Percentiles rank a stretch among this genome's conserved stretches.
Evolutionary conservation across 768 basidiomycete genomes (phyloP).

Genomic region (Pleurotus eryngii): DNA sequence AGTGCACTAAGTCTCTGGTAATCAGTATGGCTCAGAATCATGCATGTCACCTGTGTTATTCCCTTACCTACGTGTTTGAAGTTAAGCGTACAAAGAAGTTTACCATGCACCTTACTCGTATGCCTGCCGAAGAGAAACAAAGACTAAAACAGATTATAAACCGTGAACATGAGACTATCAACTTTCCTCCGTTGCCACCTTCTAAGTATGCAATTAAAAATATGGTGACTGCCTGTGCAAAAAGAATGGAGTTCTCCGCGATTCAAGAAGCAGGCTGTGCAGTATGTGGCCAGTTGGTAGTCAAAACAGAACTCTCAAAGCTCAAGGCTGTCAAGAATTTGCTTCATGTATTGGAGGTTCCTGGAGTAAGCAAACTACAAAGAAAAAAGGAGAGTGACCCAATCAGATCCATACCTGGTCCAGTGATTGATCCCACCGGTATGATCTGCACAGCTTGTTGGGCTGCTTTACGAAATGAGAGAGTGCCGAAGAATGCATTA

Average conservation of each 20-base stretch:
- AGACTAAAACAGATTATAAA: too few relatives aligned
- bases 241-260: not conserved
- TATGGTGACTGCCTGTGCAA: not conserved
- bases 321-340: not conserved
- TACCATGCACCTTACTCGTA: not conserved
- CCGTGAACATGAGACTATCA: not conserved
- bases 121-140: too few relatives aligned
- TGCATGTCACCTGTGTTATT: not conserved
- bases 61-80: not conserved
- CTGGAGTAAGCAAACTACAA: not conserved
- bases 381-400: not conserved
- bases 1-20: not conserved
- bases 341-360: not conserved
- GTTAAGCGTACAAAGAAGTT: not conserved
- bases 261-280: not conserved
- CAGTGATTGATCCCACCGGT: not conserved
- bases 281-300: slow-evolving; percentile 1
- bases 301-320: not conserved
- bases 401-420: not conserved
- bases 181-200: not conserved
- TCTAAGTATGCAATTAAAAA: not conserved
- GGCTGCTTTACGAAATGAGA: slow-evolving; percentile 4
- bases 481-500: slow-evolving; percentile 15
- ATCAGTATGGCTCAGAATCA: not conserved
- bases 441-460: slow-evolving; percentile 9